Conservation (phyloP, 371 early-diverging fungal genomes). For the Mycotypha africana region DNA sequence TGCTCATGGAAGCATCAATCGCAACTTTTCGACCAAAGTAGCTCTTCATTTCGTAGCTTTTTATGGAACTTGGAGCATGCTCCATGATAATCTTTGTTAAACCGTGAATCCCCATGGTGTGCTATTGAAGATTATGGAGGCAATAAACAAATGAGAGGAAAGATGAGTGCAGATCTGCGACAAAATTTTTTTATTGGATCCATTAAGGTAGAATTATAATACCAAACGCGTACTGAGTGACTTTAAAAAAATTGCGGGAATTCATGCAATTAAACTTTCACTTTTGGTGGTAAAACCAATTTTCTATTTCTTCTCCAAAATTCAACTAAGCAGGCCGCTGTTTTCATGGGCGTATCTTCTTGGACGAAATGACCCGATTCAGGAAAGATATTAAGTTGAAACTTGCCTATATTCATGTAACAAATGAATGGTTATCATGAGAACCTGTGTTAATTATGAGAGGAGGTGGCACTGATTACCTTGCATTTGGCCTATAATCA, state of each 20-base stretch:
- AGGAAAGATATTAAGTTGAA: constrained; percentile 80
- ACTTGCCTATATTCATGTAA: constrained; percentile 49
- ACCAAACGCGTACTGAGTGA: too few relatives aligned
- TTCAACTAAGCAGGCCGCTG: constrained; percentile 63
- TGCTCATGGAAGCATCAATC: constrained; percentile 97
- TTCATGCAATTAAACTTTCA: constrained; percentile 6
- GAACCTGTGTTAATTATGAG: neutral
- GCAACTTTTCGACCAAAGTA: constrained; percentile 97
- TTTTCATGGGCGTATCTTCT: constrained; percentile 80
- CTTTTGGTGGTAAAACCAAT: constrained; percentile 59
- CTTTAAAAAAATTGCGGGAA: too few relatives aligned
- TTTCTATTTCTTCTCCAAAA: constrained; percentile 81
- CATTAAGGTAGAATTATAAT: too few relatives aligned
- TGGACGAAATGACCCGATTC: constrained; percentile 88
- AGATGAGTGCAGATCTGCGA: too few relatives aligned
- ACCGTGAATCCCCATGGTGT: constrained; percentile 86
- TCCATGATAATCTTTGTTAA: constrained; percentile 95
- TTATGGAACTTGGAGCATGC: constrained; percentile 83
- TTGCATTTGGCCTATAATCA: constrained; percentile 96
- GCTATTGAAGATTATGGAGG: too few relatives aligned
- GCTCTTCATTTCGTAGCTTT: constrained; percentile 79
- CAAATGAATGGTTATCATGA: too few relatives aligned
- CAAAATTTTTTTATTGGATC: too few relatives aligned
- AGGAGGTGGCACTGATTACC: too few relatives aligned
- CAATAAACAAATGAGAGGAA: too few relatives aligned